A percentile compares a stretch with the other conserved stretches of the same genome.
phyloP scores from a whole-genome alignment of 2,329 filamentous ascomycete species.

The Monosporascus sp. region DNA sequence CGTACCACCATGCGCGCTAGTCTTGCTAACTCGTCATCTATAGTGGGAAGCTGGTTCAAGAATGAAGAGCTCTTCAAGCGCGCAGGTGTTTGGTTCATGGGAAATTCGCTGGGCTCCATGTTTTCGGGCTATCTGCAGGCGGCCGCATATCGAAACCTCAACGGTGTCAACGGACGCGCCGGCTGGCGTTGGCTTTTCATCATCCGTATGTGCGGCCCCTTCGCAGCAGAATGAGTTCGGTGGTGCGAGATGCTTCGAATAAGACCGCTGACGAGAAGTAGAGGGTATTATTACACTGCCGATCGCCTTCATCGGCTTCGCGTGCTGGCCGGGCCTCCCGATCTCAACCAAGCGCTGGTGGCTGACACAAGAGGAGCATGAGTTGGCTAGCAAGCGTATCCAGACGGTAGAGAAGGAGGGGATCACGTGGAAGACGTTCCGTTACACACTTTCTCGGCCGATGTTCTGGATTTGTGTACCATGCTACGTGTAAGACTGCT shows the following conservation, averaged over 20 bases:
- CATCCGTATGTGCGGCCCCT: not conserved
- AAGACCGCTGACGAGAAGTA: not conserved
- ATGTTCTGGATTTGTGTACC: slow-evolving; percentile 19
- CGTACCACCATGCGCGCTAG: no score
- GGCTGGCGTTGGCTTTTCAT: slow-evolving; percentile 2
- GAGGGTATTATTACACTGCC: slow-evolving; percentile 4
- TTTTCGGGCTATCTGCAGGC: slow-evolving; percentile 43
- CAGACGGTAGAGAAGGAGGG: slow-evolving; percentile 14
- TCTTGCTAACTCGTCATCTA: no score
- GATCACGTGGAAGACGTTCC: slow-evolving; percentile 18
- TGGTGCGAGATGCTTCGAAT: not conserved
- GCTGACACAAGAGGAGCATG: slow-evolving; percentile 21
- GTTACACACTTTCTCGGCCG: slow-evolving; percentile 14
- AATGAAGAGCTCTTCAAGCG: slow-evolving; percentile 7
- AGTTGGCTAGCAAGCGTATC: slow-evolving; percentile 22
- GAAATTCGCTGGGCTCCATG: slow-evolving; percentile 40
- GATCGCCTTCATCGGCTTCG: slow-evolving; percentile 3
- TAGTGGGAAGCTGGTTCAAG: slow-evolving; percentile 7
- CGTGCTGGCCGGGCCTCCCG: slow-evolving; percentile 27
- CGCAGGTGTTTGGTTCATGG: slow-evolving; percentile 36
- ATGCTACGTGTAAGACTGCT: slow-evolving; percentile 1
- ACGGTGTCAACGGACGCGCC: not conserved
- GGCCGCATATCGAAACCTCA: slow-evolving; percentile 15
- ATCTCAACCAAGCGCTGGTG: slow-evolving; percentile 26
- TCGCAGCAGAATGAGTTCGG: not conserved